These are phyloP conservation scores for Rhododendron ferrugineum DNA, from an alignment of 148 eudicot species.

Conservation along the genomic window DNA sequence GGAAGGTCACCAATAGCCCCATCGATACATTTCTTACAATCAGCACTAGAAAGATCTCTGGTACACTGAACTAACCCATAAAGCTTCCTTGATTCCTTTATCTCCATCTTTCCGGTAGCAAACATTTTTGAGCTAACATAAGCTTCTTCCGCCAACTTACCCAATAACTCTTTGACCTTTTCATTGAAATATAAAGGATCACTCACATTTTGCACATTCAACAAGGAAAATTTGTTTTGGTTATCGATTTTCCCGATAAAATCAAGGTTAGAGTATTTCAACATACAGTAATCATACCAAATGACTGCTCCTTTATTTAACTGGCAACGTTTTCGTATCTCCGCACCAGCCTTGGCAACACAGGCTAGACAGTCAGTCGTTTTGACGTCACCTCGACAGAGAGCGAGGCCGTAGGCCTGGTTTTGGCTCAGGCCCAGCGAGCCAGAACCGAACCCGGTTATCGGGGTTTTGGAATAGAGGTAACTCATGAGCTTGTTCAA, in stretches of 20 bases:
- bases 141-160: slow-evolving; percentile 14
- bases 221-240: slow-evolving; percentile 12
- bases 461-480: slow-evolving; percentile 18
- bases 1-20: slow-evolving; percentile 7
- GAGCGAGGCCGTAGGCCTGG: slow-evolving; percentile 27
- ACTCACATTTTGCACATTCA: slow-evolving; percentile 4
- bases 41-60: slow-evolving; percentile 25
- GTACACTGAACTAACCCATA: slow-evolving; percentile 41
- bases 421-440: slow-evolving; percentile 10
- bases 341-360: slow-evolving; percentile 15
- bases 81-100: slow-evolving; percentile 15
- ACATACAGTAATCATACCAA: slow-evolving; percentile 42
- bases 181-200: slow-evolving; percentile 18
- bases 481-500: slow-evolving; percentile 19
- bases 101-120: slow-evolving; percentile 14
- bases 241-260: slow-evolving; percentile 32
- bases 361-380: slow-evolving; percentile 26
- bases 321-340: slow-evolving; percentile 21
- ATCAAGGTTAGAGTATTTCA: slow-evolving; percentile 23
- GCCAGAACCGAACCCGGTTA: slow-evolving; percentile 25
- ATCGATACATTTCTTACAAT: slow-evolving; percentile 30
- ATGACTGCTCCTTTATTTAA: slow-evolving; percentile 25
- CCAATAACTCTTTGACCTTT: slow-evolving; percentile 21
- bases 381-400: slow-evolving; percentile 38
- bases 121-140: slow-evolving; percentile 10